Base-by-base conservation (phyloP, 192 early-diverging fungal species). In the Dimargaris xerosporica region DNA sequence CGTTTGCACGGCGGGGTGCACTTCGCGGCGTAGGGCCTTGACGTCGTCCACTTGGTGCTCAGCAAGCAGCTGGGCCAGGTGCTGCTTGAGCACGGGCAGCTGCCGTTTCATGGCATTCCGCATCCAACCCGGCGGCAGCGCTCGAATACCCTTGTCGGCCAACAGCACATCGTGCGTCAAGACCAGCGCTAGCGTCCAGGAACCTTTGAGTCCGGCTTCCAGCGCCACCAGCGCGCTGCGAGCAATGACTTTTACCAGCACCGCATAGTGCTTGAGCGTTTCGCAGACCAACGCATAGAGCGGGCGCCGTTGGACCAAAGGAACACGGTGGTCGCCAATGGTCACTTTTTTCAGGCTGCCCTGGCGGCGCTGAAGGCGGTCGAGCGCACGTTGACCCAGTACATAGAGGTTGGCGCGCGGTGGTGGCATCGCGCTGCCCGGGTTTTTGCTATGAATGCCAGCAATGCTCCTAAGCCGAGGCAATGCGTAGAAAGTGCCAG, bases 281-380 rank as follows among this genome's bases (percentile, higher is more conserved):
- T 96, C 90, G 77, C 92, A 93, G 39, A 96, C 80, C 59, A 96
- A 71, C 3, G 90, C 92, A 59, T 91, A 93, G 74, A 92, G 80
- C 50, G 79, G 78, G 65, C 90, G 91, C 76, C 94, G 94, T 59
- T 87, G 76, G 12, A 78, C 74, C 31, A 66, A n/a, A 26, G 61
- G 54, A 43, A 88, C 76, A 42, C 76, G 65, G 44, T 71, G 63
- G 72, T 82, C 82, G 28, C 84, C 84, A 43, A 91, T 66, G 2
- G 85, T 83, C 53, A 93, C 70, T 23, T 74, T 78, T 62, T 90
- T 89, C 54, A 95, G 85, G 19, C 88, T 87, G 25, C 91, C 89
- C 62, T 85, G 72, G 43, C 85, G 81, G 54, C 65, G 71, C 25
- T 74, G 75, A 52, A 93, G 74, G 48, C 84, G 82, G 63, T 81